Evolutionary conservation across 2,329 filamentous ascomycete genomes (phyloP).

Genomic region (Exophiala lecanii-corni): DNA sequence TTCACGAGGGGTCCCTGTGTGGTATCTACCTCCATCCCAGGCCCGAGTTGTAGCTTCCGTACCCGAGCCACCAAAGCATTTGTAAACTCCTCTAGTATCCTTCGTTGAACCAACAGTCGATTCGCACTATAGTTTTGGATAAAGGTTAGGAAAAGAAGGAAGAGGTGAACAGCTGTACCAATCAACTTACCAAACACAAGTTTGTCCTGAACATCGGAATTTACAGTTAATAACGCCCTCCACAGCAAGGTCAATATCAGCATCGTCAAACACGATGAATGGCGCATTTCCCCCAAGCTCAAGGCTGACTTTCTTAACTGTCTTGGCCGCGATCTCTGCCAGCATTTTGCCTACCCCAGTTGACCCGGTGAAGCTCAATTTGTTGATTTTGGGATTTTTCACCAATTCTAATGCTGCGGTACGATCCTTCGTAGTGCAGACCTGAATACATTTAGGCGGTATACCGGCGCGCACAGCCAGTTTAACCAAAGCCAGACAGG

Average conservation of each 20-base stretch:
- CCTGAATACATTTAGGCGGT: conserved; percentile 82
- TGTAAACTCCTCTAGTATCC: conserved; percentile 71
- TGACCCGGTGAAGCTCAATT: conserved; percentile 29
- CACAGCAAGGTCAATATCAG: conserved; percentile 30
- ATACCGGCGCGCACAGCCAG: conserved; percentile 88
- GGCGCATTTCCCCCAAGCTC: conserved; percentile 41
- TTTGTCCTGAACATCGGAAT: conserved; percentile 17
- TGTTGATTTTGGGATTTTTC: conserved; percentile 18
- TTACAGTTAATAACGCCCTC: conserved; percentile 7
- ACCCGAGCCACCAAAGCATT: conserved; percentile 67
- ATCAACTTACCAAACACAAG: conserved; percentile 4
- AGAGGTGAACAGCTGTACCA: no score
- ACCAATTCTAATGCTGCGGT: neutral
- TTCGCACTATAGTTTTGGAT: conserved; percentile 54
- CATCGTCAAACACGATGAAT: conserved; percentile 38
- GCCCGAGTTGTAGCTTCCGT: conserved; percentile 68
- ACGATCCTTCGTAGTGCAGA: conserved; percentile 60
- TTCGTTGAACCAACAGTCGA: conserved; percentile 70
- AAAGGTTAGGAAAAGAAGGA: no score
- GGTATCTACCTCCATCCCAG: conserved; percentile 62
- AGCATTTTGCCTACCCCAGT: conserved; percentile 31
- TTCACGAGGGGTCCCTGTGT: conserved; percentile 69
- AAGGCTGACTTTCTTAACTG: conserved; percentile 38
- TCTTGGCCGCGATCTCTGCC: conserved; percentile 27
- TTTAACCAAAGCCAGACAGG: conserved; percentile 79